Evolutionary conservation across 2,329 filamentous ascomycete species (phyloP).

Genomic region (Seiridium unicorne): DNA sequence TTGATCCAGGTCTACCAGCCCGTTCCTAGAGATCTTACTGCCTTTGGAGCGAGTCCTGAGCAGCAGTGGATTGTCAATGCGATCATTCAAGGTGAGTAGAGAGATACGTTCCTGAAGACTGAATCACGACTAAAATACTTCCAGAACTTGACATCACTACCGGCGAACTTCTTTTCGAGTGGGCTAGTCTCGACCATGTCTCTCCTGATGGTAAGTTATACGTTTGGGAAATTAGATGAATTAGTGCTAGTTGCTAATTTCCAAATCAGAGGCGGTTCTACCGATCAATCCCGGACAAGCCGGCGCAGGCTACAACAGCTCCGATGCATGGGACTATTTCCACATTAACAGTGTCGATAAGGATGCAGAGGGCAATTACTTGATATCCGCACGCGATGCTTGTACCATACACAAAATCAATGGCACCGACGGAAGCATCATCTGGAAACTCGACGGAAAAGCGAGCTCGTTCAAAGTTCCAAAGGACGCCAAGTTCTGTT

Average conservation of each 20-base stretch:
- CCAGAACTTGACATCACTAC: conserved; percentile 48
- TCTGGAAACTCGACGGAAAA: conserved; percentile 53
- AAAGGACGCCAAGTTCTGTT: conserved; percentile 39
- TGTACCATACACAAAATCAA: conserved; percentile 46
- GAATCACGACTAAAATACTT: background rate
- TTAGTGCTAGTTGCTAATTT: too few species aligned
- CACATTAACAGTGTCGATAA: conserved; percentile 58
- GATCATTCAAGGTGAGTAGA: conserved; percentile 46
- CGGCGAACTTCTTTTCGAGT: conserved; percentile 56
- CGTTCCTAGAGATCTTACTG: conserved; percentile 39
- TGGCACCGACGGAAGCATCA: conserved; percentile 41
- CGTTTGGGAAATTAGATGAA: background rate
- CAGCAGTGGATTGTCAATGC: conserved; percentile 57
- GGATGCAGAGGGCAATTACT: conserved; percentile 46
- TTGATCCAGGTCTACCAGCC: conserved; percentile 54
- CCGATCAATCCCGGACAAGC: conserved; percentile 44
- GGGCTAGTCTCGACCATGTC: conserved; percentile 57
- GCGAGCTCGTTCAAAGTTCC: conserved; percentile 38
- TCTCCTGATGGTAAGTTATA: conserved; percentile 41
- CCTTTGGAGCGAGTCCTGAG: conserved; percentile 42
- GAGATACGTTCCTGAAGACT: conserved; percentile 10
- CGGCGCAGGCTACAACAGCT: conserved; percentile 21
- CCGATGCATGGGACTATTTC: conserved; percentile 51
- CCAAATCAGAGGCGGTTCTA: conserved; percentile 38
- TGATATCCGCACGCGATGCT: conserved; percentile 52